Evolutionary conservation across 2,329 filamentous ascomycete genomes (phyloP), one percentile per base, ranked within the genome.

Genomic region (Helicocarpus griseus): DNA sequence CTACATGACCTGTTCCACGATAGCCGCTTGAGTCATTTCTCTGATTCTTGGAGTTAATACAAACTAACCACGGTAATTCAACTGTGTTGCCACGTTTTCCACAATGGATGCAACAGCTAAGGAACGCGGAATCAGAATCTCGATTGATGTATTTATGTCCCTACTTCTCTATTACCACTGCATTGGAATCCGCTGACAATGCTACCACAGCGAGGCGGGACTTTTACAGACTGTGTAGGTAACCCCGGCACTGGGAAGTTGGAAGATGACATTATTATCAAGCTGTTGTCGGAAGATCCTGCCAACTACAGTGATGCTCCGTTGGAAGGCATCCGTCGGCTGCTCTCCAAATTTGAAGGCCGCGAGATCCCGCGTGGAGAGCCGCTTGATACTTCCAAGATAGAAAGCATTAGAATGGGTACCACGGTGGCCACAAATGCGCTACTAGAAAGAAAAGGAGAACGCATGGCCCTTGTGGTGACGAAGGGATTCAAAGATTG

Each of bases 371-470:
- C 87, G 3, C 82, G 89, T 45, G 89, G 88, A 24, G 76, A 89
- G 64, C 74, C 86, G 1, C 73, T 95, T 7, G 89, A 95, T 66
- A 95, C 89, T 1, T 80, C 82, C 17, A 73, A 83, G 62, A 94
- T 96, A 60, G 87, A 93, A 60, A 89, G 86, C 51, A 95, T 96
- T 65, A 85, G 90, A 45, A 96, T 96, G 90, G 90, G 90, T 41
- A 96, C 90, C 1, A 96, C 90, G 0, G 89, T 96, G 11, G 90
- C 90, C 8, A 96, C 90, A 0, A 96, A 96, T 67, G 90, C 90
- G 0, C 71, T 96, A 51, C 76, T 96, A 2, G 90, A 96, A 69
- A 77, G 90, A 53, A 95, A 95, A 68, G 90, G 90, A 45, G 89
- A 95, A 71, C 82, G 81, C 59, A 91, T 93, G 63, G 89, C 87